Evolutionary conservation across 371 early-diverging fungal genomes (phyloP), one percentile per base, ranked within the genome.

Genomic region (Apophysomyces elegans): DNA sequence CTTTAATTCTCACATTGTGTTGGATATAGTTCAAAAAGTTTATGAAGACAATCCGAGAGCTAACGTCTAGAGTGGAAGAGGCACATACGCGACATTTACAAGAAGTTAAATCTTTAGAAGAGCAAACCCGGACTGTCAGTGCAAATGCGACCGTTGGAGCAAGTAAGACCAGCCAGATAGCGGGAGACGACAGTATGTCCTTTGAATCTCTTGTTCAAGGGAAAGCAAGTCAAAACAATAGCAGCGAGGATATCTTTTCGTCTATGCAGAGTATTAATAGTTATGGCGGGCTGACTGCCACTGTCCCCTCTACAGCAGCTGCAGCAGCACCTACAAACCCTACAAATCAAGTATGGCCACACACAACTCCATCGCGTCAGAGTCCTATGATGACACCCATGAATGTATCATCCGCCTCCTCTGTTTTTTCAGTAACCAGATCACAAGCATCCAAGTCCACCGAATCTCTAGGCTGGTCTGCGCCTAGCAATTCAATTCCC

Each of bases 81-180:
- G 87, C 88, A 32, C 92, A 91, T 45, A 67, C 79, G 11, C 82
- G 81, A 58, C 89, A 89, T 65, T 64, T 92, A 61, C 84, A 84
- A 60, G 85, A 87, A 66, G 70, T 86, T 1, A 84, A 84, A 63
- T 79, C 84, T 7, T 68, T 85, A 35, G 88, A 88, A 54, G 88
- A 85, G 14, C 88, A 88, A 45, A 86, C 86, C 18, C 65, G 75
- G 37, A 81, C 74, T 69, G 74, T 76, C 2, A 71, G 67, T 21
- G 58, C 58, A 11, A 58, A 32, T 12, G 44, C 73, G 8, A 58
- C 71, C 26, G 47, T 69, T 7, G 36, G 64, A 0, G 44, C 61
- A 16, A 65, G 37, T 56, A 21, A 39, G 8, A 60, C 35, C 26
- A 37, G 9, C 21, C 54, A 50, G n/a, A 35, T 57, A 16, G 37